Percentiles rank a stretch among this genome's conserved stretches.
Evolutionary conservation across 2,329 filamentous ascomycete species (phyloP).

Genomic region (Colletotrichum sojae): DNA sequence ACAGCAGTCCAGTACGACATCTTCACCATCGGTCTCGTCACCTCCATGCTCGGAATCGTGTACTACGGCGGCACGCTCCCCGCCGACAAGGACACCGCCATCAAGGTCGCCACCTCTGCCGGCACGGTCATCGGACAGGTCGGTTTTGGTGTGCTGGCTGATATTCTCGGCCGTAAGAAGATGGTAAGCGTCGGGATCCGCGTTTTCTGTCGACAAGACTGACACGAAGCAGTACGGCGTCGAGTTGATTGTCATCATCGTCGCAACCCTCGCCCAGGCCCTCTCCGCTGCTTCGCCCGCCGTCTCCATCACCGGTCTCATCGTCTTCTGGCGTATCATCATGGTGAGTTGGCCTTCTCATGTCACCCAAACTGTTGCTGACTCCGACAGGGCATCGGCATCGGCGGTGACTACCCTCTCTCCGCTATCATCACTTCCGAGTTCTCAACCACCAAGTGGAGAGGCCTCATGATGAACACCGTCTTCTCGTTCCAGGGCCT

Average conservation of each 20-base stretch:
- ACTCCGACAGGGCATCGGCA: constrained; percentile 43
- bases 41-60: constrained; percentile 83
- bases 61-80: constrained; percentile 79
- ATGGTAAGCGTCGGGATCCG: constrained; percentile 50
- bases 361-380: not conserved
- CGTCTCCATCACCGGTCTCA: constrained; percentile 74
- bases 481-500: constrained; percentile 80
- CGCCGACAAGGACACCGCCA: constrained; percentile 79
- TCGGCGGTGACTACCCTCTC: constrained; percentile 77
- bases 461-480: constrained; percentile 75
- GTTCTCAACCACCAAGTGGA: constrained; percentile 72
- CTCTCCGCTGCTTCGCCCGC: constrained; percentile 74
- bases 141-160: constrained; percentile 83
- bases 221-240: constrained; percentile 72
- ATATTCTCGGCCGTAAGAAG: constrained; percentile 81
- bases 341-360: constrained; percentile 59
- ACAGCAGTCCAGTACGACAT: constrained; percentile 73
- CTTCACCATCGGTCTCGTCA: constrained; percentile 82
- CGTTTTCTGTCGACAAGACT: not conserved
- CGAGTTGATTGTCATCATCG: constrained; percentile 85
- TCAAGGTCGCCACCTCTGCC: constrained; percentile 87
- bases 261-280: constrained; percentile 81
- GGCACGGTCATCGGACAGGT: constrained; percentile 89
- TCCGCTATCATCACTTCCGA: constrained; percentile 78
- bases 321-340: constrained; percentile 86